Percentiles rank a stretch among this genome's conserved stretches.
phyloP scores from a whole-genome alignment of 805 yeast species.

The Wickerhamomyces queroliae region DNA sequence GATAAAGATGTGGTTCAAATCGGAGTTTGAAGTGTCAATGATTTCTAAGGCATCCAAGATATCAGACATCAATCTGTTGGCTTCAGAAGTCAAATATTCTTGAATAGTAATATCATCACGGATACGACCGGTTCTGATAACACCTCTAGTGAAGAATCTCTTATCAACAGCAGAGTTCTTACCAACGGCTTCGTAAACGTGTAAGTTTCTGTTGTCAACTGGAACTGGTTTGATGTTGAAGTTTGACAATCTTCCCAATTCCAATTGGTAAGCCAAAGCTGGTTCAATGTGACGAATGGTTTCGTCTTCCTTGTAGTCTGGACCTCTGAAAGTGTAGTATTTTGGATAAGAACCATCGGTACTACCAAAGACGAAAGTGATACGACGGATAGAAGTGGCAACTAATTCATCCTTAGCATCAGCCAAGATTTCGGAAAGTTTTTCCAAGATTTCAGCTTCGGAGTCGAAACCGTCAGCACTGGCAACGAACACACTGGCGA shows the following conservation, averaged over 20 bases:
- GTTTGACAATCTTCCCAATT: slow-evolving; percentile 88
- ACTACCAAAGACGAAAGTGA: slow-evolving; percentile 85
- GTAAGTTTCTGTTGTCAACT: slow-evolving; percentile 95
- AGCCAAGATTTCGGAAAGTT: slow-evolving; percentile 58
- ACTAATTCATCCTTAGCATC: slow-evolving; percentile 66
- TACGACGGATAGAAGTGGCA: slow-evolving; percentile 78
- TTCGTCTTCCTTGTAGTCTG: slow-evolving; percentile 78
- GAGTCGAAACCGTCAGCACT: slow-evolving; percentile 67
- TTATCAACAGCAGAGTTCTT: slow-evolving; percentile 90
- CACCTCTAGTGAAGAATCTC: slow-evolving; percentile 95
- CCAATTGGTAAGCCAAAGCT: slow-evolving; percentile 95
- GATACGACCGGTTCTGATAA: slow-evolving; percentile 91
- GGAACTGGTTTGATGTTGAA: slow-evolving; percentile 92
- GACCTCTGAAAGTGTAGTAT: slow-evolving; percentile 93
- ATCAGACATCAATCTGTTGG: slow-evolving; percentile 93
- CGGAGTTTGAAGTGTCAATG: slow-evolving; percentile 91
- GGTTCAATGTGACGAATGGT: slow-evolving; percentile 98
- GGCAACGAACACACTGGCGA: slow-evolving; percentile 74
- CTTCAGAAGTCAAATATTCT: slow-evolving; percentile 93
- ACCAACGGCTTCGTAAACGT: slow-evolving; percentile 94
- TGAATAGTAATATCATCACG: slow-evolving; percentile 90
- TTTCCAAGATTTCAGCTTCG: slow-evolving; percentile 62
- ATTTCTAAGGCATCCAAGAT: slow-evolving; percentile 93
- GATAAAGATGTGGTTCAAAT: slow-evolving; percentile 93
- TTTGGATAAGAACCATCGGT: slow-evolving; percentile 86